Base-by-base conservation (phyloP, 352 stramenopile genomes). In the Globisporangium ultimum region DNA sequence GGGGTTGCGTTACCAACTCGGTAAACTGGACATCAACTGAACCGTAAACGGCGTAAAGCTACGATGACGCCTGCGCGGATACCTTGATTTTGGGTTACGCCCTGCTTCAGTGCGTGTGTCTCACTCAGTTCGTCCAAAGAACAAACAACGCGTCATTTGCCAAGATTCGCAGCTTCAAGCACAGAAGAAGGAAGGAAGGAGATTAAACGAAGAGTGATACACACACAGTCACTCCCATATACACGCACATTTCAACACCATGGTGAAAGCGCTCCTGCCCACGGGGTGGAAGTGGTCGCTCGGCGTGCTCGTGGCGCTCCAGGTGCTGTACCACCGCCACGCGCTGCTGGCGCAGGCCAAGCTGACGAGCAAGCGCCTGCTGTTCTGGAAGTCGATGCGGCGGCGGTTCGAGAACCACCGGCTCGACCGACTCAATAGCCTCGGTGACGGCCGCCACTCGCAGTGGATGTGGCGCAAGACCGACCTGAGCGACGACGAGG, bases 381-480 rank as follows among this genome's bases (percentile, higher is more conserved):
- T 88, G 50, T 78, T 91, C 60, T 85, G 77, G 64, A 77, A 77
- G 42, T 88, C 76, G 32, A 89, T 91, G 78, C 79, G 82, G 46
- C 82, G 82, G 20, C 82, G 82, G 45, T 91, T 87, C 53, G 80
- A 81, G 56, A 88, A 86, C 60, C 82, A 85, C 58, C 79, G 79
- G 2, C 69, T 91, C 59, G 79, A 85, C 53, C 77, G 79, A 2
- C 76, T 91, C 55, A 89, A 79, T 57, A 84, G 72, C 18, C 60
- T 89, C 41, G 72, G 76, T 28, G 74, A 88, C 47, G 76, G 75
- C 51, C 78, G 78, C 55, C 85, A 76, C 59, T 89, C 79, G 38
- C 75, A 87, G 60, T 91, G 77, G 74, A 91, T 91, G 82, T 91
- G 82, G 82, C 80, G 67, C 36, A 82, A 84, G 53, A 50, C 62